Percentiles rank a stretch among this genome's conserved stretches.
phyloP scores from a whole-genome alignment of 2,329 filamentous ascomycete genomes.

The Colletotrichum salicis region DNA sequence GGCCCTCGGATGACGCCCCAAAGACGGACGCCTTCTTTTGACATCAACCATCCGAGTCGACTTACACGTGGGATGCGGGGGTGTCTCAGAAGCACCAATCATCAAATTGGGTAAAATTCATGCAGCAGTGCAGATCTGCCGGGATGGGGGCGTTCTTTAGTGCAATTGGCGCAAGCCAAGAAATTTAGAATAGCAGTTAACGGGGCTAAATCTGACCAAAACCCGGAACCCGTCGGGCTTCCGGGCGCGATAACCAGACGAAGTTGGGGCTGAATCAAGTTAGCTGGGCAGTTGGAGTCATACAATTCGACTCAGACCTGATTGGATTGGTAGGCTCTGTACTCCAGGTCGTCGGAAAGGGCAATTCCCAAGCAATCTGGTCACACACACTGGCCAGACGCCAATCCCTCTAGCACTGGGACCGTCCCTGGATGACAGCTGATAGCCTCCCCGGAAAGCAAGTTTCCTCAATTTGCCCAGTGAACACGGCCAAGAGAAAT shows the following conservation, averaged over 20 bases:
- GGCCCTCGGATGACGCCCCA: neutral
- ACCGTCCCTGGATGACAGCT: neutral
- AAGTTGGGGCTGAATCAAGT: neutral
- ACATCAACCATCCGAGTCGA: constrained; percentile 19
- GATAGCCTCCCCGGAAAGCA: neutral
- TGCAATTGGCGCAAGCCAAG: neutral
- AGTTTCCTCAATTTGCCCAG: neutral
- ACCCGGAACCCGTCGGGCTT: neutral
- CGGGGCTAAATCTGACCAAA: neutral
- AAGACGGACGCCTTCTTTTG: neutral
- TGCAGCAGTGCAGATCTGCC: neutral
- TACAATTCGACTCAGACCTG: constrained; percentile 16
- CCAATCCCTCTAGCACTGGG: neutral
- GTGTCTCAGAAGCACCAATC: neutral
- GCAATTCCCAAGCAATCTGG: neutral
- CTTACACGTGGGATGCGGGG: constrained; percentile 11
- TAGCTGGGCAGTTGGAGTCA: constrained; percentile 19
- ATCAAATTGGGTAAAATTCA: constrained; percentile 12
- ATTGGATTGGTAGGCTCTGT: neutral
- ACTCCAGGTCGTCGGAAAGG: too few species aligned
- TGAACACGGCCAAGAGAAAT: neutral
- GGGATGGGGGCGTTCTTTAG: neutral
- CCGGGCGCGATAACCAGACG: constrained; percentile 2
- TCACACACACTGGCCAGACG: neutral
- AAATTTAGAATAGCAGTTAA: neutral